phyloP scores from a whole-genome alignment of 768 basidiomycete genomes.

The Holtermanniella nyarrowii region DNA sequence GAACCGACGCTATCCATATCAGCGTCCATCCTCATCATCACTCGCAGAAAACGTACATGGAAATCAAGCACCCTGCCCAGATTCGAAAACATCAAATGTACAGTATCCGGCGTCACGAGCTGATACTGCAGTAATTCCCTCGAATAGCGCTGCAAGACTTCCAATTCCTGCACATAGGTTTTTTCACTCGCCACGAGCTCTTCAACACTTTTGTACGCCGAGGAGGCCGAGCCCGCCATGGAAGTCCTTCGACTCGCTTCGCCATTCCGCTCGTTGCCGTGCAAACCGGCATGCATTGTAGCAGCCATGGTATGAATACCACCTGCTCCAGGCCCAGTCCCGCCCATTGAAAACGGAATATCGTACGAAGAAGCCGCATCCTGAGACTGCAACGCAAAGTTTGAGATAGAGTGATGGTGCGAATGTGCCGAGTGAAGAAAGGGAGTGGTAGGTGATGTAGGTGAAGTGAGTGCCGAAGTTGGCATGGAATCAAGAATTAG shows the following conservation, averaged over 20 bases:
- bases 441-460: slow-evolving; percentile 37
- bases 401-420: slow-evolving; percentile 11
- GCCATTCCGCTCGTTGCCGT: slow-evolving; percentile 16
- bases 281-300: slow-evolving; percentile 32
- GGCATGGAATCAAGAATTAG: slow-evolving; percentile 37
- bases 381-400: slow-evolving; percentile 9
- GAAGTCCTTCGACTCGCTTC: slow-evolving; percentile 2
- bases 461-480: slow-evolving; percentile 38
- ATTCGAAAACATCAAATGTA: slow-evolving; percentile 89
- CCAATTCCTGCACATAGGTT: slow-evolving; percentile 91
- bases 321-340: slow-evolving; percentile 19
- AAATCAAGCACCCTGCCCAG: slow-evolving; percentile 92
- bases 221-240: slow-evolving; percentile 20
- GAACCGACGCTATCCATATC: slow-evolving; percentile 39
- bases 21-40: background rate
- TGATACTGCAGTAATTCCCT: slow-evolving; percentile 69
- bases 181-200: slow-evolving; percentile 93
- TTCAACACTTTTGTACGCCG: slow-evolving; percentile 45
- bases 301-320: slow-evolving; percentile 29
- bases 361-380: slow-evolving; percentile 15
- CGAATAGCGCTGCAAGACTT: slow-evolving; percentile 93
- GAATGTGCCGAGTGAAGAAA: slow-evolving; percentile 5
- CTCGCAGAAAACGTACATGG: slow-evolving; percentile 45
- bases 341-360: slow-evolving; percentile 28
- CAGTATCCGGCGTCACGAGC: slow-evolving; percentile 85